These are phyloP conservation scores for Huntiella omanensis DNA, from an alignment of 2,329 filamentous ascomycete genomes.

Conservation along the genomic window DNA sequence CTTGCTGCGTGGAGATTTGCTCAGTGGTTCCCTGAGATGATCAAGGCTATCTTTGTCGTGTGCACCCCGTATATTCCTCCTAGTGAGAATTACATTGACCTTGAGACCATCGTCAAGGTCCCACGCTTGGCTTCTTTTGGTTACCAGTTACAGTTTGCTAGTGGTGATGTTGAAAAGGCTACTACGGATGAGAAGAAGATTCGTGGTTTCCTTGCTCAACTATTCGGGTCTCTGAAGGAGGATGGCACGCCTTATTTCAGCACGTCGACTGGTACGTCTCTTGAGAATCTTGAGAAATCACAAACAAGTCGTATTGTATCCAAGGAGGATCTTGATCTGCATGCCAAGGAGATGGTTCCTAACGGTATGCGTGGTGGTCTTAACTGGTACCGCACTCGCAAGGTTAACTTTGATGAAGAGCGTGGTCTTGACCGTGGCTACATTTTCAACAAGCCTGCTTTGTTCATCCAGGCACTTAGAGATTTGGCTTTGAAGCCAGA, in stretches of 20 bases:
- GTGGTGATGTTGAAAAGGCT: constrained; percentile 42
- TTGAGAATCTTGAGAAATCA: constrained; percentile 42
- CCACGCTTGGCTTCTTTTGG: constrained; percentile 45
- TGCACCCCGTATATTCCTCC: constrained; percentile 58
- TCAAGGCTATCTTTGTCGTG: constrained; percentile 58
- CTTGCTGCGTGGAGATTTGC: constrained; percentile 55
- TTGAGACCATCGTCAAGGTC: constrained; percentile 39
- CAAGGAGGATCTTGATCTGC: constrained; percentile 57
- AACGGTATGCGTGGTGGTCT: constrained; percentile 61
- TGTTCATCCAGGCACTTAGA: constrained; percentile 55
- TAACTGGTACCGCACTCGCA: constrained; percentile 70
- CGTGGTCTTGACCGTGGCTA: constrained; percentile 29
- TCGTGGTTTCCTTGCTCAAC: constrained; percentile 46
- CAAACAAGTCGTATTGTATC: constrained; percentile 42
- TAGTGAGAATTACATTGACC: constrained; percentile 28
- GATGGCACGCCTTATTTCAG: constrained; percentile 26
- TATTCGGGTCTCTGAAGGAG: constrained; percentile 41
- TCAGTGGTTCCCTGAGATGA: constrained; percentile 52
- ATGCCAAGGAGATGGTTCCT: constrained; percentile 50
- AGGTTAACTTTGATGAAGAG: constrained; percentile 65
- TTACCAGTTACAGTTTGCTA: constrained; percentile 70
- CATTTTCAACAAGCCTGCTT: constrained; percentile 37
- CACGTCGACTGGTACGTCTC: constrained; percentile 35
- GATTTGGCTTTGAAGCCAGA: constrained; percentile 56
- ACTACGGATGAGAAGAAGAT: constrained; percentile 42